These are phyloP conservation scores for Spiraea crenata DNA, from an alignment of 331 rosid genomes.

Conservation along the genomic window DNA sequence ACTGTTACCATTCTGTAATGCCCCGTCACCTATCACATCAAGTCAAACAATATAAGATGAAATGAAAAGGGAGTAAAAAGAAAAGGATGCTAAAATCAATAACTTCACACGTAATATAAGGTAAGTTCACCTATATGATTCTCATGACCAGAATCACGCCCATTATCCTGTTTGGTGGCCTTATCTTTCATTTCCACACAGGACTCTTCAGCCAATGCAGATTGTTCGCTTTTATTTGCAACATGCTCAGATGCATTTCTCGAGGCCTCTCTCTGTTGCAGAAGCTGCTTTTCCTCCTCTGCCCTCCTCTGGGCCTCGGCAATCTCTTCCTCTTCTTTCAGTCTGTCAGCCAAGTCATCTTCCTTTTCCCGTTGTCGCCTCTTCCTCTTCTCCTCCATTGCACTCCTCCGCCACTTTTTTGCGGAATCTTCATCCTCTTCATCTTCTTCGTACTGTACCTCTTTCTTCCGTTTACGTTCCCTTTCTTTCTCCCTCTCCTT, in stretches of 20 bases:
- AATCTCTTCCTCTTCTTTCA: slow-evolving; percentile 85
- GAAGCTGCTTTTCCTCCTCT: slow-evolving; percentile 71
- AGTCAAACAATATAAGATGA: slow-evolving; percentile 27
- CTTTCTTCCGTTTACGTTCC: slow-evolving; percentile 89
- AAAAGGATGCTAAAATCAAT: neutral
- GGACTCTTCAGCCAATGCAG: slow-evolving; percentile 40
- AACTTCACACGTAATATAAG: neutral
- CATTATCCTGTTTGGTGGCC: slow-evolving; percentile 40
- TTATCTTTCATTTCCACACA: slow-evolving; percentile 40
- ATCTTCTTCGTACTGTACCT: slow-evolving; percentile 82
- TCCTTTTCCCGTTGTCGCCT: slow-evolving; percentile 83
- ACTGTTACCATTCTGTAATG: slow-evolving; percentile 42
- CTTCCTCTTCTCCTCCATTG: slow-evolving; percentile 85
- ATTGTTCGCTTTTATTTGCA: slow-evolving; percentile 38
- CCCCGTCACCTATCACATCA: slow-evolving; percentile 51
- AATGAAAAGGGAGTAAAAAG: neutral
- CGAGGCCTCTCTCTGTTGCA: slow-evolving; percentile 59
- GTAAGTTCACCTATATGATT: slow-evolving; percentile 48
- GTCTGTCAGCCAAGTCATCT: slow-evolving; percentile 76
- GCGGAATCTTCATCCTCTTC: slow-evolving; percentile 92
- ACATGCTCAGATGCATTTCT: slow-evolving; percentile 45
- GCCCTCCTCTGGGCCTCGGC: slow-evolving; percentile 72
- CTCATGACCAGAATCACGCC: slow-evolving; percentile 47
- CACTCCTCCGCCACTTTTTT: slow-evolving; percentile 91
- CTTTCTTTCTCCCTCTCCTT: slow-evolving; percentile 90